phyloP scores from a whole-genome alignment of 768 basidiomycete genomes.

The Boletus subparvulus region DNA sequence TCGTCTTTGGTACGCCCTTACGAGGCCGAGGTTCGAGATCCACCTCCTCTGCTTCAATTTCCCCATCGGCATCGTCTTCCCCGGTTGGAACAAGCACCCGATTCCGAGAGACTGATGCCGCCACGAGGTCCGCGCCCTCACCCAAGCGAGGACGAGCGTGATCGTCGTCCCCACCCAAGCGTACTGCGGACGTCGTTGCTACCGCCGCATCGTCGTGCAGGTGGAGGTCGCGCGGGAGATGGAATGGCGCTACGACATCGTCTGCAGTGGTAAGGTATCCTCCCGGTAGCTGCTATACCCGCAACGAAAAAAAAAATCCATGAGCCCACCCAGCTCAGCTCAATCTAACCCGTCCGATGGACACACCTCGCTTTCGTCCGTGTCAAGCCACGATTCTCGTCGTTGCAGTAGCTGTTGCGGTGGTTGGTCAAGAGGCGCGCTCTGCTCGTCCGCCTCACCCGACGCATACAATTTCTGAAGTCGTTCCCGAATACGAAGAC shows the following conservation, averaged over 20 bases:
- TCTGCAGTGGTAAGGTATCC: slow-evolving; percentile 70
- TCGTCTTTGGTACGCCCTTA: slow-evolving; percentile 49
- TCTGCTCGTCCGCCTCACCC: neutral
- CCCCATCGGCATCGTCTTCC: neutral
- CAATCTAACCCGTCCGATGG: neutral
- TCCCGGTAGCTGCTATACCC: slow-evolving; percentile 36
- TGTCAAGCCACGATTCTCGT: slow-evolving; percentile 21
- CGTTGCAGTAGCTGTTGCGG: slow-evolving; percentile 8
- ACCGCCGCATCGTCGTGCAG: slow-evolving; percentile 9
- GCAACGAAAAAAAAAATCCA: neutral
- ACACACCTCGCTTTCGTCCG: slow-evolving; percentile 25
- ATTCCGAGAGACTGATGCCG: slow-evolving; percentile 7
- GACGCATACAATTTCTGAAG: slow-evolving; percentile 74
- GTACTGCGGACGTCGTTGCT: slow-evolving; percentile 6
- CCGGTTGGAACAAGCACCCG: slow-evolving; percentile 7
- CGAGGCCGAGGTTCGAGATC: slow-evolving; percentile 12
- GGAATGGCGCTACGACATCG: slow-evolving; percentile 71
- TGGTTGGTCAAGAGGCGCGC: slow-evolving; percentile 1
- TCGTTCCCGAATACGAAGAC: slow-evolving; percentile 80
- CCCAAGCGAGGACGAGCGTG: neutral
- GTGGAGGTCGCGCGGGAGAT: slow-evolving; percentile 57
- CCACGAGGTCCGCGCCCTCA: neutral
- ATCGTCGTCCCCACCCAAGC: neutral
- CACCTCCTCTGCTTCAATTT: slow-evolving; percentile 17
- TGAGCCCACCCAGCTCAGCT: slow-evolving; percentile 21